phyloP scores from a whole-genome alignment of 768 basidiomycete genomes.

The Rhizopogon vulgaris region DNA sequence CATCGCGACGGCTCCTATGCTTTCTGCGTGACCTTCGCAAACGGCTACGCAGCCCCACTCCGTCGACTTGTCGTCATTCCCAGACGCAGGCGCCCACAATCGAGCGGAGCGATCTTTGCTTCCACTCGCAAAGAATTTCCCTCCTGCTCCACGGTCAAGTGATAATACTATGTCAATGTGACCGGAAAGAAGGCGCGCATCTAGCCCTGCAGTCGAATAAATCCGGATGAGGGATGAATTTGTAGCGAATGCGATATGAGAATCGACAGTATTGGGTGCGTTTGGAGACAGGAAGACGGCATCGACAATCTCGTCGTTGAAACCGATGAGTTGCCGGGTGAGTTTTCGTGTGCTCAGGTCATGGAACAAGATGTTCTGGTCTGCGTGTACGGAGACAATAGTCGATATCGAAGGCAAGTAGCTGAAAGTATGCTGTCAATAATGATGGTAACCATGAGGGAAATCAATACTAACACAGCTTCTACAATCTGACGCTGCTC shows the following conservation, averaged over 20 bases:
- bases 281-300: slow-evolving; percentile 60
- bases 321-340: slow-evolving; percentile 84
- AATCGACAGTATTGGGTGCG: slow-evolving; percentile 36
- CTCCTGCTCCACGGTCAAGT: slow-evolving; percentile 62
- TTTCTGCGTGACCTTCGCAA: slow-evolving; percentile 93
- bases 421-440: slow-evolving; percentile 34
- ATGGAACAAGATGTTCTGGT: slow-evolving; percentile 95
- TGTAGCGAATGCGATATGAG: slow-evolving; percentile 89
- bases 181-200: slow-evolving; percentile 81
- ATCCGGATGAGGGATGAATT: slow-evolving; percentile 94
- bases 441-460: slow-evolving; percentile 1
- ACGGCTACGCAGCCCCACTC: slow-evolving; percentile 67
- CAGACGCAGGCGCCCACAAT: slow-evolving; percentile 56
- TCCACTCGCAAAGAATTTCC: slow-evolving; percentile 77
- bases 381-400: slow-evolving; percentile 82
- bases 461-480: slow-evolving; percentile 59
- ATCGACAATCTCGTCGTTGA: slow-evolving; percentile 98
- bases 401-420: slow-evolving; percentile 60
- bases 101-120: slow-evolving; percentile 89
- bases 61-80: slow-evolving; percentile 1
- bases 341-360: slow-evolving; percentile 62
- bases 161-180: slow-evolving; percentile 91
- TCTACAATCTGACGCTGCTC: slow-evolving; percentile 82
- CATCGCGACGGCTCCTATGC: slow-evolving; percentile 84
- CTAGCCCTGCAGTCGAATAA: slow-evolving; percentile 69